phyloP scores from a whole-genome alignment of 2,329 filamentous ascomycete species.

The Fusarium sp. region DNA sequence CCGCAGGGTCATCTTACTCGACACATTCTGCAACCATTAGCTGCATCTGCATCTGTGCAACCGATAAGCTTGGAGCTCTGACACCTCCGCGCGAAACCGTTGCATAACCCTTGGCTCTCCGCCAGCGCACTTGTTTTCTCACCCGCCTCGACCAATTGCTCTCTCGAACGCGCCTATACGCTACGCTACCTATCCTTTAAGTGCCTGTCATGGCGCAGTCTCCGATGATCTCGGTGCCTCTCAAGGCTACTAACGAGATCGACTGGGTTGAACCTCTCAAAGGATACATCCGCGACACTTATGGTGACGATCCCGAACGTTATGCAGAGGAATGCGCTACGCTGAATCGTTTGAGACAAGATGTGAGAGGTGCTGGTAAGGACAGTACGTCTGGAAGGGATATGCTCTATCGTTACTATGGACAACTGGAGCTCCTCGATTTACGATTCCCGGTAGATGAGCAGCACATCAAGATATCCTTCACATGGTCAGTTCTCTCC shows the following conservation, averaged over 20 bases:
- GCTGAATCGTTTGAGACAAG: slow-evolving; percentile 93
- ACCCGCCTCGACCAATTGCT: slow-evolving; percentile 31
- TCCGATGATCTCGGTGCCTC: slow-evolving; percentile 93
- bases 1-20: slow-evolving; percentile 15
- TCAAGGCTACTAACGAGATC: slow-evolving; percentile 96
- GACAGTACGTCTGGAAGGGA: slow-evolving; percentile 95
- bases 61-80: slow-evolving; percentile 24
- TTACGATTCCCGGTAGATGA: slow-evolving; percentile 97
- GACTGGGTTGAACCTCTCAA: slow-evolving; percentile 97
- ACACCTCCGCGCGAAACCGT: slow-evolving; percentile 29
- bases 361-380: slow-evolving; percentile 97
- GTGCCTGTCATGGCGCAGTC: slow-evolving; percentile 76
- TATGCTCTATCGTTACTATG: slow-evolving; percentile 96
- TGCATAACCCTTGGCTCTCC: slow-evolving; percentile 38
- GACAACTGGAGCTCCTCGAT: slow-evolving; percentile 93
- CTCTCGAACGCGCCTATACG: slow-evolving; percentile 8
- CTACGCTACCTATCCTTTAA: slow-evolving; percentile 7
- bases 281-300: slow-evolving; percentile 90
- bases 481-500: slow-evolving; percentile 81
- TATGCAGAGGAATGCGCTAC: slow-evolving; percentile 96
- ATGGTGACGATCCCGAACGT: slow-evolving; percentile 95
- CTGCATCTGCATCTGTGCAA: slow-evolving; percentile 35
- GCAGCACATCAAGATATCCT: slow-evolving; percentile 98
- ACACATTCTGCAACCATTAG: slow-evolving; percentile 20
- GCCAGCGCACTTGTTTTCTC: slow-evolving; percentile 21